Percentiles rank a stretch among this genome's conserved stretches.
phyloP scores from a whole-genome alignment of 164 flowering plant genomes.

The Vitis riparia region DNA sequence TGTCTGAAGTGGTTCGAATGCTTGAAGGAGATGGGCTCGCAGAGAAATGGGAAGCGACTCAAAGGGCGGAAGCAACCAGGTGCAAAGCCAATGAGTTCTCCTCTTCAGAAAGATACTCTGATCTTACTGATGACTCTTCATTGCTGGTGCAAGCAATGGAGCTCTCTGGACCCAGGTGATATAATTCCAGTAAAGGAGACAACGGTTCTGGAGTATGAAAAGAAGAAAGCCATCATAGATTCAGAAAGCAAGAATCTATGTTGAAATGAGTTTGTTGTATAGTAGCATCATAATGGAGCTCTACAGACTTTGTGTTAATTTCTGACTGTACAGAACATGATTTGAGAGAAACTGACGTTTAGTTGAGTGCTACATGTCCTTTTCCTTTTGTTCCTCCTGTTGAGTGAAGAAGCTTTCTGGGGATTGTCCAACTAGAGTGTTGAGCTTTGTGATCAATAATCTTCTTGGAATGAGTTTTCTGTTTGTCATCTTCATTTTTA shows the following conservation, averaged over 20 bases:
- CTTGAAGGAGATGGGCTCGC: constrained; percentile 75
- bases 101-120: constrained; percentile 58
- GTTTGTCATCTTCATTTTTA: not conserved
- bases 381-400: not conserved
- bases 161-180: constrained; percentile 73
- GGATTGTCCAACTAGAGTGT: not conserved
- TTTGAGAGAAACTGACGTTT: constrained; percentile 7
- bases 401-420: constrained; percentile 12
- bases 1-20: constrained; percentile 75
- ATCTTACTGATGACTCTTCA: constrained; percentile 68
- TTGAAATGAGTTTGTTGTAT: constrained; percentile 16
- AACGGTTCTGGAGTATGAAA: not conserved
- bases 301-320: constrained; percentile 9
- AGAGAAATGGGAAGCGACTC: constrained; percentile 71
- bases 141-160: constrained; percentile 73
- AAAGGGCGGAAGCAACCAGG: constrained; percentile 44
- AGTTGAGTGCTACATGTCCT: constrained; percentile 9
- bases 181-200: not conserved
- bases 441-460: not conserved
- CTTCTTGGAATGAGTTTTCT: constrained; percentile 1
- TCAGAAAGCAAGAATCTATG: not conserved
- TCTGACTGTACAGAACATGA: constrained; percentile 20
- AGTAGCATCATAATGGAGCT: constrained; percentile 10
- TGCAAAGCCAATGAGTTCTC: constrained; percentile 54
- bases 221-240: not conserved